Conservation (phyloP, 805 yeast genomes). For the Candida schatavii region DNA sequence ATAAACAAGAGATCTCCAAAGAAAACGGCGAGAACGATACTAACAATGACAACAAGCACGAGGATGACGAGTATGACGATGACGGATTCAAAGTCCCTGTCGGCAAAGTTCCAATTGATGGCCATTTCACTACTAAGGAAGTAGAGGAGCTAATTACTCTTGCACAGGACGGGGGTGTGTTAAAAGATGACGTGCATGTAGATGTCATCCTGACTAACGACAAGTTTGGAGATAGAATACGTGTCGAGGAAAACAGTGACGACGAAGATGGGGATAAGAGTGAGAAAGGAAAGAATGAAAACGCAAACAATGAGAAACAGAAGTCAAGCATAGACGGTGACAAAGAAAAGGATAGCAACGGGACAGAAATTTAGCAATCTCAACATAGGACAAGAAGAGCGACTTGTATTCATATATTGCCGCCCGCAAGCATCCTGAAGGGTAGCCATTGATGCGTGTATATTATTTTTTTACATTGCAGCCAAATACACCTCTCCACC, state of each 20-base stretch:
- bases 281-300: conserved; percentile 3
- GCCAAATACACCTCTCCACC: too few species aligned
- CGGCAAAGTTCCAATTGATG: conserved; percentile 39
- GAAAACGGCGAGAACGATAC: background rate
- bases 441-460: too few species aligned
- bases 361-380: too few species aligned
- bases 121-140: conserved; percentile 37
- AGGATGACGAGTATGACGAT: conserved; percentile 17
- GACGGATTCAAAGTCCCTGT: conserved; percentile 37
- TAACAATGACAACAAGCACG: conserved; percentile 5
- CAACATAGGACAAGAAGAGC: too few species aligned
- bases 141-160: conserved; percentile 26
- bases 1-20: background rate
- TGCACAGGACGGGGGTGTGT: conserved; percentile 29
- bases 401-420: too few species aligned
- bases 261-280: conserved; percentile 5
- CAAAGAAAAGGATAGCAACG: too few species aligned
- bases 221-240: conserved; percentile 28
- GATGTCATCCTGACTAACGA: conserved; percentile 21
- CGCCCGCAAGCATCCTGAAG: too few species aligned
- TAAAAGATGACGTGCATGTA: conserved; percentile 24
- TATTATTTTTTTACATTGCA: too few species aligned
- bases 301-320: conserved; percentile 2
- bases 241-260: conserved; percentile 17
- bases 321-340: too few species aligned